These are phyloP conservation scores for Aegle marmelos DNA, from an alignment of 345 rosid species.

Conservation along the genomic window DNA sequence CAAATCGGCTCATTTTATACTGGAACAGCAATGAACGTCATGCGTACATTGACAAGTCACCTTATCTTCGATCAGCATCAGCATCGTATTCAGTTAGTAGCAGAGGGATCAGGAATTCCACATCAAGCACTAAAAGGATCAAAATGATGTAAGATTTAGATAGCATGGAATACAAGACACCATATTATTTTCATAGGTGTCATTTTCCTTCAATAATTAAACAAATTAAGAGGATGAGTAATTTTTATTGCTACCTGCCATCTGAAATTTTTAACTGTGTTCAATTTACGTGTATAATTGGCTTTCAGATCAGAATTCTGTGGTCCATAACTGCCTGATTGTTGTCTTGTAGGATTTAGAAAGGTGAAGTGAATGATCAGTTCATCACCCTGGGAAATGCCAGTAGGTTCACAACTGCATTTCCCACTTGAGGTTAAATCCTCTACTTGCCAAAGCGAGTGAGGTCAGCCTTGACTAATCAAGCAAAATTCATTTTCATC, in stretches of 20 bases:
- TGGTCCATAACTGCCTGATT: background rate
- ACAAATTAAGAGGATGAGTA: background rate
- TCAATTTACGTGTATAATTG: background rate
- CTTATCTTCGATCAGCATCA: constrained; percentile 73
- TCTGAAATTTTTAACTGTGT: background rate
- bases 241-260: background rate
- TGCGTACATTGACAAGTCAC: constrained; percentile 84
- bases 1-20: constrained; percentile 74
- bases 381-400: background rate
- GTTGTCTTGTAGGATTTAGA: background rate
- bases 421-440: background rate
- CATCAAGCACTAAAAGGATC: constrained; percentile 52
- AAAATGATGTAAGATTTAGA: constrained; percentile 48
- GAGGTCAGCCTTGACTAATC: background rate
- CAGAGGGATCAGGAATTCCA: constrained; percentile 65
- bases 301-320: background rate
- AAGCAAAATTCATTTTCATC: background rate
- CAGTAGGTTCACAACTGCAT: background rate
- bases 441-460: background rate
- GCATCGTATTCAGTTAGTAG: constrained; percentile 75
- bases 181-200: background rate
- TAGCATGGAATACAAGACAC: background rate
- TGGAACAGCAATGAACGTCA: constrained; percentile 82
- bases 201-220: constrained; percentile 9
- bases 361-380: background rate